These are phyloP conservation scores for Globisporangium apiculatum DNA, from an alignment of 352 stramenopile species.

Conservation along the genomic window DNA sequence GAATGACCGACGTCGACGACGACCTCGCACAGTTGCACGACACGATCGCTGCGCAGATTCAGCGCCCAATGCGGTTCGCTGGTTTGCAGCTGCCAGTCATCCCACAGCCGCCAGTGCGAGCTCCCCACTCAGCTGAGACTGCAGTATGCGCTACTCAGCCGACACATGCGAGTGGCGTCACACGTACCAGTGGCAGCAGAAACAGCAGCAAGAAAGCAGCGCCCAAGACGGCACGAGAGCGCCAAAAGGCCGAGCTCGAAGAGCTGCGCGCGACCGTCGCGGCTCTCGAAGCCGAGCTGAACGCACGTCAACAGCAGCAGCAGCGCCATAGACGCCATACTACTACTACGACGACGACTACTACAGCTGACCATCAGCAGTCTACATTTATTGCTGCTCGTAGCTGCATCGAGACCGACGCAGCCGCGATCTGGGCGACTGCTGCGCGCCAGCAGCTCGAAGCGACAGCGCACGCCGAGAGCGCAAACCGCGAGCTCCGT, in stretches of 20 bases:
- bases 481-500: conserved; percentile 5
- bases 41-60: background rate
- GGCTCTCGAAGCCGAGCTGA: conserved; percentile 4
- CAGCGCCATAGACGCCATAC: background rate
- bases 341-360: background rate
- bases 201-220: background rate
- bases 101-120: background rate
- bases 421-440: conserved; percentile 3
- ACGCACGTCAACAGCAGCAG: conserved; percentile 2
- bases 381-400: background rate
- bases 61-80: background rate
- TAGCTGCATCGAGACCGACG: background rate
- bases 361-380: background rate
- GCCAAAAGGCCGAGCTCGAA: conserved; percentile 4
- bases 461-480: background rate
- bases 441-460: background rate
- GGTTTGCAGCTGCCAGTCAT: background rate
- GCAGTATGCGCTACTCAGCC: background rate
- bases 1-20: conserved; percentile 2
- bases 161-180: background rate
- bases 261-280: conserved; percentile 1
- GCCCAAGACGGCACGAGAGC: conserved; percentile 10
- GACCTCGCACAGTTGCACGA: conserved; percentile 7
- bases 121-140: no score
- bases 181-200: background rate